A percentile compares a stretch with the other conserved stretches of the same genome.
Evolutionary conservation across 225 moss, liverwort and hornwort genomes (phyloP).

Genomic region (Neckera pumila): DNA sequence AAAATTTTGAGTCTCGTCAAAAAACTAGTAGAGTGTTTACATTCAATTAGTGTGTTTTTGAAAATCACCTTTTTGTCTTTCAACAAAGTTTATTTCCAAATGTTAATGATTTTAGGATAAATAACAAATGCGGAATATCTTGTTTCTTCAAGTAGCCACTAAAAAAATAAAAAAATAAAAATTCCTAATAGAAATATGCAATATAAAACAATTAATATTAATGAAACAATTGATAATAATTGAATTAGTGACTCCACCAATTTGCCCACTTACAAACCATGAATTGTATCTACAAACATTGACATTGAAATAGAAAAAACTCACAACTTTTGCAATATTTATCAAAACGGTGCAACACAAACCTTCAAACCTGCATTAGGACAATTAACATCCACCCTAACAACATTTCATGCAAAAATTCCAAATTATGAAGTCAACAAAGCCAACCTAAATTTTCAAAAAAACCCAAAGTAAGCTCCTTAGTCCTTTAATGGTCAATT

Average conservation of each 20-base stretch:
- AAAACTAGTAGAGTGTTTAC: neutral
- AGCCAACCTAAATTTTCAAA: rapidly evolving
- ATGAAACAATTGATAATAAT: neutral
- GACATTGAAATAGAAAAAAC: neutral
- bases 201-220: neutral
- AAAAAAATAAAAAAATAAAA: neutral
- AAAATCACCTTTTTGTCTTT: neutral
- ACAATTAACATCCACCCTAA: neutral
- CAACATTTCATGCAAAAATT: neutral
- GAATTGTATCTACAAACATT: neutral
- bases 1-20: neutral
- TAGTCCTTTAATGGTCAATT: neutral
- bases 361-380: rapidly evolving
- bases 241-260: neutral
- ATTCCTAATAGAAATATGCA: neutral
- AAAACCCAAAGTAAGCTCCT: neutral
- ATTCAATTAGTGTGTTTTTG: neutral
- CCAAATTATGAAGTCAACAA: neutral
- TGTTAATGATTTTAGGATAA: neutral
- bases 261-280: rapidly evolving
- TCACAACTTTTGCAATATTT: neutral
- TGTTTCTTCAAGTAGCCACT: neutral
- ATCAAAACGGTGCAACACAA: rapidly evolving
- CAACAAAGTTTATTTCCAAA: neutral
- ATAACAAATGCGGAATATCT: neutral